Base-by-base conservation (phyloP, 2,329 filamentous ascomycete genomes). In the Amauroascus verrucosus region DNA sequence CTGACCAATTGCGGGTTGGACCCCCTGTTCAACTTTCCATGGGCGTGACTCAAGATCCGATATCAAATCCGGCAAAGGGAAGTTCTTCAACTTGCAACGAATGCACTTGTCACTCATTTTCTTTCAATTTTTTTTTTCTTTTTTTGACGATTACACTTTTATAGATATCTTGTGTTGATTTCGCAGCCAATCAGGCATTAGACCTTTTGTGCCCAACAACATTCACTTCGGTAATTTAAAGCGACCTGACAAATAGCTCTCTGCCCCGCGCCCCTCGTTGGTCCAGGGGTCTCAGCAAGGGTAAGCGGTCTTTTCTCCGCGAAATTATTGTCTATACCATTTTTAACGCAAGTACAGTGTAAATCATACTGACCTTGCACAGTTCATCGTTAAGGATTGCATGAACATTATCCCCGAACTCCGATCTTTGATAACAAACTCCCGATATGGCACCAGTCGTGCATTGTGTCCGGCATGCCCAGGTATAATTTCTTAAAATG, bases 401-500 rank as follows among this genome's bases (percentile, higher is more conserved):
- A n/a, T n/a, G n/a, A n/a, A n/a, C n/a, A n/a, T n/a, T n/a, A n/a
- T n/a, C n/a, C n/a, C n/a, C n/a, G n/a, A n/a, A n/a, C n/a, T n/a
- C n/a, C n/a, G n/a, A n/a, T n/a, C n/a, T n/a, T n/a, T n/a, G n/a
- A n/a, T 20, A 6, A 9, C 13, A 24, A 37, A 16, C 35, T 40
- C n/a, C 41, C 40, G 48, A 51, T 22, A 72, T 74, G 72, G 59
- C 71, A 33, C 72, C 72, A 0, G 66, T 68, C 41, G 63, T 74
- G 35, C 70, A 74, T 53, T 70, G 67, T 55, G 70, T 74, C 51
- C 72, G 72, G 56, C 72, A 75, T 61, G 72, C 72, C 22, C 72
- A 74, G 65, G 71, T 73, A 65, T 26, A 33, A 63, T 24, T 26
- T 35, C n/a, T 37, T 16, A 22, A 24, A 24, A 32, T 14, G 9